Evolutionary conservation across 352 stramenopile species (phyloP), one percentile per base, ranked within the genome.

Genomic region (Pythium dissimile): DNA sequence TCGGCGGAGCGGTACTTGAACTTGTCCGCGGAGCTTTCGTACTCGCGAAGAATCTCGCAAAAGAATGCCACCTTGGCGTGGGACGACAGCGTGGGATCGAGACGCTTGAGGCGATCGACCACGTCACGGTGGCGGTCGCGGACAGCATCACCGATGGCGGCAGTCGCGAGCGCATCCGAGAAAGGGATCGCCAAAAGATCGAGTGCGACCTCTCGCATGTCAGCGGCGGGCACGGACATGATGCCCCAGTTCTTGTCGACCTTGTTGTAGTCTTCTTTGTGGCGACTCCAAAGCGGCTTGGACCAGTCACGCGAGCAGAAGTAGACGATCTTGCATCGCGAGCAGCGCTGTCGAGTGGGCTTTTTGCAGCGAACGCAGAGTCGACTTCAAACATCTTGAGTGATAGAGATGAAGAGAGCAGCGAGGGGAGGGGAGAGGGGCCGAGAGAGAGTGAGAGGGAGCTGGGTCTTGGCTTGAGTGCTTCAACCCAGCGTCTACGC

Each of bases 261-360:
- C 34, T 6, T 16, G 34, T 41, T 28, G 32, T 66, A 75, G 23
- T 75, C 64, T 8, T 37, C 4, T 32, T 71, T 73, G 54, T 78
- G 70, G 15, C 24, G 51, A 6, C 18, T 16, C 70, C 66, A 78
- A 24, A 57, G 38, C 16, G 26, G 45, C 18, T 24, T 43, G 47
- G 67, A 60, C 27, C 70, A 78, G 27, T 45, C 56, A 20, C 57
- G 37, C 7, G 51, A 43, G 41, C 70, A 77, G 8, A 75, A 39
- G 11, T 39, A 27, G 26, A 75, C 53, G 9, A 42, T 47, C 38
- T 69, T 70, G 56, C 70, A 78, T 35, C 57, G 47, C 41, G 45
- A 66, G 51, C 66, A 78, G n/a, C 56, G 59, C 43, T 55, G 49
- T n/a, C 45, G 35, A 1, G 60, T 69, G 35, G 37, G 57, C 42